Evolutionary conservation across 331 rosid species (phyloP), one percentile per base, ranked within the genome.

Genomic region (Quercus lobata): DNA sequence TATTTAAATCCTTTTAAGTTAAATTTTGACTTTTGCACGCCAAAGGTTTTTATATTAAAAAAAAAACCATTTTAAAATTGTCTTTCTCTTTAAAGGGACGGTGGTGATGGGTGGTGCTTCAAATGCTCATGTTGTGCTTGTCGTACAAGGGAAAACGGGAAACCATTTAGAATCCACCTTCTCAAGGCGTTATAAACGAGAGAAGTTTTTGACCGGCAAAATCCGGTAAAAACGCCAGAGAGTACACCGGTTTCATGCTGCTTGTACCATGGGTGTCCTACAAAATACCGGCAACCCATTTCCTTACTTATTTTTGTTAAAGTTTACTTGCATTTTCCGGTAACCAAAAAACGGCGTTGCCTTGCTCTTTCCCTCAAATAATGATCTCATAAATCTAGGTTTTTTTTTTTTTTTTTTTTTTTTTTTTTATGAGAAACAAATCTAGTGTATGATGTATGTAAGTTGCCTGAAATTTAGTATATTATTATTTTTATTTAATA

Each of bases 151-250:
- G 80, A 81, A 79, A 86, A 84, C 73, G 80, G 72, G 57, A 84
- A 78, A 73, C 78, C 71, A n/a, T n/a, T 78, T 55, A 49, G 69
- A 72, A 49, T 12, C n/a, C 61, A 54, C 29, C 75, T 71, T 30
- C 70, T 54, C 6, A 63, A 30, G 68, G 21, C 30, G 27, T 44
- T 15, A 49, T 14, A 14, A 10, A 2, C 30, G 52, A 29, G 46
- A 66, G 19, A 37, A 80, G 17, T 62, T 73, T 72, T 88, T 77
- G 76, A 90, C 92, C 89, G 90, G 92, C 92, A 88, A 84, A 78
- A 65, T 73, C 90, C 92, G 82, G 91, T 87, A 91, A 86, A 91
- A 81, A 75, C 86, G 97, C 82, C 1, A 68, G 57, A 4, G 11
- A 15, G 66, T 76, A 79, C 78, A 80, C 86, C 53, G 77, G 72